These are phyloP conservation scores for Pseudocercospora pini-densiflorae DNA, from an alignment of 2,329 filamentous ascomycete genomes.

Conservation along the genomic window DNA sequence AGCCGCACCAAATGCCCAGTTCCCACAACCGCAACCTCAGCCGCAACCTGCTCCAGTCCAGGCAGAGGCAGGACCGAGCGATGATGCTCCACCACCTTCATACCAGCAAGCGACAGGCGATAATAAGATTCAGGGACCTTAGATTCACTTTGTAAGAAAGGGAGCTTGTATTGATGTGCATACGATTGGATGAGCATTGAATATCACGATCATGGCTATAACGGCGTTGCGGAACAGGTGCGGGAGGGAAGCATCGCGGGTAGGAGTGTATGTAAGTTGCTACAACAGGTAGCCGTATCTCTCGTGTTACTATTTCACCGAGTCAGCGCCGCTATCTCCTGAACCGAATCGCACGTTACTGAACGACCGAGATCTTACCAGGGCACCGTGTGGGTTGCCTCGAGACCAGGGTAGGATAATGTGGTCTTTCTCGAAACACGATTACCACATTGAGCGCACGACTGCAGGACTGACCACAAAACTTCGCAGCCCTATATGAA, in stretches of 20 bases:
- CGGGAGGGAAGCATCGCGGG: background rate
- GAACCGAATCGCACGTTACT: background rate
- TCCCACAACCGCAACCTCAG: conserved; percentile 42
- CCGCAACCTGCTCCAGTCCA: conserved; percentile 43
- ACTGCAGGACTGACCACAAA: background rate
- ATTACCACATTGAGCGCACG: background rate
- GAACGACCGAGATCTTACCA: background rate
- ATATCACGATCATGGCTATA: conserved; percentile 1
- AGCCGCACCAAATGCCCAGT: conserved; percentile 45
- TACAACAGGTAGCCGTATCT: background rate
- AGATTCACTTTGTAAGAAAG: background rate
- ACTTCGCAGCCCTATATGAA: background rate
- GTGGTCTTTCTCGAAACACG: background rate
- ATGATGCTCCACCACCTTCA: conserved; percentile 69
- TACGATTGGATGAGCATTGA: conserved; percentile 9
- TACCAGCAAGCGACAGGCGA: conserved; percentile 86
- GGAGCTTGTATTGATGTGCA: background rate
- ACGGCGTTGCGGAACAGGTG: background rate
- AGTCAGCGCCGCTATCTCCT: background rate
- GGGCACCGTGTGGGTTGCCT: background rate
- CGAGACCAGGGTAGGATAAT: background rate
- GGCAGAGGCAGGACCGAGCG: conserved; percentile 47
- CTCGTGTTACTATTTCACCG: background rate
- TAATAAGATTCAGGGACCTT: conserved; percentile 78
- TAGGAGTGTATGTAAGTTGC: background rate